Evolutionary conservation across 257 asterid genomes (phyloP), one percentile per base, ranked within the genome.

Genomic region (Leonotis leonurus): DNA sequence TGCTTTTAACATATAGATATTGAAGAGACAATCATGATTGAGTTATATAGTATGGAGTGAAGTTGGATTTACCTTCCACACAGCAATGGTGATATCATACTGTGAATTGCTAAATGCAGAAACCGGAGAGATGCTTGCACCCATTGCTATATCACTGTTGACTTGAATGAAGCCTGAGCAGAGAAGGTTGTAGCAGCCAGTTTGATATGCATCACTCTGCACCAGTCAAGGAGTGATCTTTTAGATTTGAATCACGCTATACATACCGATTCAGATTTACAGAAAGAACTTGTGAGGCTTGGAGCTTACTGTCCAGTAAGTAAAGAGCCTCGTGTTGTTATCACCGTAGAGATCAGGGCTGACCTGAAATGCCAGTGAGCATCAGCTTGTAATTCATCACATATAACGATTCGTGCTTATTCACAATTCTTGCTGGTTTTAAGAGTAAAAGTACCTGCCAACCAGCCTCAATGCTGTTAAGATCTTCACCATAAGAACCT

Each of bases 171-270:
- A 90, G 37, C 97, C 97, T 1, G 95, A 85, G 85, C 97, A 90
- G 0, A 90, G 85, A 48, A 90, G 87, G 66, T 90, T 90, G 82
- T 90, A 90, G 88, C 97, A 90, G 26, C 97, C 97, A 0, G 97
- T 90, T 78, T 90, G 95, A 80, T 90, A 90, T 22, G 97, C 95
- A 78, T 90, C 97, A 44, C 95, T 89, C 97, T 89, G 84, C 71
- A 69, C 57, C 56, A 20, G 54, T 50, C 9, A 22, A 0, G 37
- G 13, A 48, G 13, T 4, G n/a, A 12, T 21, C 1, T 24, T 50
- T 13, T 49, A 43, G 35, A 33, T 44, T 43, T 33, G 24, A 6
- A 8, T 30, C 16, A 2, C 0, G 43, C 27, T 1, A 17, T 3
- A 16, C 6, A n/a, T n/a, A n/a, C 16, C 25, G 2, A 1, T 55